Percentiles rank a stretch among this genome's conserved stretches.
Conservation (phyloP, 2,329 filamentous ascomycete genomes). For the Phaeosphaeria sp. region DNA sequence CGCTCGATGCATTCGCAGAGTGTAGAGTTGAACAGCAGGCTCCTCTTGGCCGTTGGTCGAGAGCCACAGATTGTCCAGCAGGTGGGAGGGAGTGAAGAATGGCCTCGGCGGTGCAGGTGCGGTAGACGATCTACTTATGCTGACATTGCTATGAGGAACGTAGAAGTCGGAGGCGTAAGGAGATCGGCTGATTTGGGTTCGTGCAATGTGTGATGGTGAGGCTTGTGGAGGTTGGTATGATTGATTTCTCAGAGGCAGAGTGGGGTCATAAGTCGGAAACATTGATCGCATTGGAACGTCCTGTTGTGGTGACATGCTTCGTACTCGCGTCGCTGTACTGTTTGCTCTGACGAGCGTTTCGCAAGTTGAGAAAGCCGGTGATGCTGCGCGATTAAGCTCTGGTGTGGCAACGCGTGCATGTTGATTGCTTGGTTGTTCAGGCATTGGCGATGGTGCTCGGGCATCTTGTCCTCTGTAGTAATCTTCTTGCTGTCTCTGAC, state of each 20-base stretch:
- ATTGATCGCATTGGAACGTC: conserved; percentile 69
- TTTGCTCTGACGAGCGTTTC: conserved; percentile 48
- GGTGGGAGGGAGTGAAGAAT: conserved; percentile 60
- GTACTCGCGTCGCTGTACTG: conserved; percentile 40
- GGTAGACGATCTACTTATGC: conserved; percentile 29
- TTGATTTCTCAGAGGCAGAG: conserved; percentile 70
- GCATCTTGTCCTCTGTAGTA: conserved; percentile 27
- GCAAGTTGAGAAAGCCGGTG: conserved; percentile 45
- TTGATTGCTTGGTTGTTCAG: conserved; percentile 16
- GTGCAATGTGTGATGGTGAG: conserved; percentile 69
- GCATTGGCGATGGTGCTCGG: conserved; percentile 26
- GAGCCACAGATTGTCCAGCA: conserved; percentile 72
- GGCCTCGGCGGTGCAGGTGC: conserved; percentile 34
- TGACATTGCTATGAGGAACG: conserved; percentile 45
- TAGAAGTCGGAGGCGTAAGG: conserved; percentile 64
- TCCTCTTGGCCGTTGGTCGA: conserved; percentile 71
- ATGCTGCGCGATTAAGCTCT: conserved; percentile 39
- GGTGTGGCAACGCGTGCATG: conserved; percentile 29
- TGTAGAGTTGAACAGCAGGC: conserved; percentile 45
- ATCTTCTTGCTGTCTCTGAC: conserved; percentile 19
- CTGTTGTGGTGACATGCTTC: conserved; percentile 37
- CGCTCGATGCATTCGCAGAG: conserved; percentile 53
- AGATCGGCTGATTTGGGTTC: conserved; percentile 69
- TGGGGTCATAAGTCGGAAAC: conserved; percentile 77
- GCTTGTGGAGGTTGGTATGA: conserved; percentile 73